A percentile compares a stretch with the other conserved stretches of the same genome.
phyloP scores from a whole-genome alignment of 176 grass and related monocot species.

The Oryza meridionalis region DNA sequence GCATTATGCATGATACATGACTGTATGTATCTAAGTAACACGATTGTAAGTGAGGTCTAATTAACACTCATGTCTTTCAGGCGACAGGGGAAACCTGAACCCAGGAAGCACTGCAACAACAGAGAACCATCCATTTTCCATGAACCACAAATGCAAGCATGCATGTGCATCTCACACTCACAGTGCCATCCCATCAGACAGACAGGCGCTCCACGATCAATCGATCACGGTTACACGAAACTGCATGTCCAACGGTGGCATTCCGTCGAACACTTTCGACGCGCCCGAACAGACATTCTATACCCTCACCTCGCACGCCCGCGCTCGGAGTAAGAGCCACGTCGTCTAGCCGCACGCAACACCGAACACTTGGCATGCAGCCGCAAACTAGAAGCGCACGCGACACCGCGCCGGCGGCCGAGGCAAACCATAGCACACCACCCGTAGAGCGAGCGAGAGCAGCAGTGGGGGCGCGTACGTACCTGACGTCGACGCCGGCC shows the following conservation, averaged over 20 bases:
- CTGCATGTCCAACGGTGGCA: background rate
- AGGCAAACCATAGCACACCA: background rate
- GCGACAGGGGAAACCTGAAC: background rate
- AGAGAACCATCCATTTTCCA: conserved; percentile 31
- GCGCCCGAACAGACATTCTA: background rate
- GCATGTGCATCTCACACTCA: background rate
- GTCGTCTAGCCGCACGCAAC: conserved; percentile 6
- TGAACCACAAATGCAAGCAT: conserved; percentile 27
- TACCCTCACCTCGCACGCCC: background rate
- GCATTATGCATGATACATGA: background rate
- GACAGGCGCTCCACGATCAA: background rate
- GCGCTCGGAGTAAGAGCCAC: background rate
- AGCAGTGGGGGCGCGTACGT: background rate
- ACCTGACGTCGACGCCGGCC: conserved; percentile 76
- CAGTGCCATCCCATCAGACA: background rate
- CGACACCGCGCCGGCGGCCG: too few relatives aligned
- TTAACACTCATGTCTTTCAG: background rate
- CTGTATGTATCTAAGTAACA: background rate
- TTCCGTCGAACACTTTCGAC: conserved; percentile 17
- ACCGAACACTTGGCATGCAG: background rate
- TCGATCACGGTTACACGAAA: background rate
- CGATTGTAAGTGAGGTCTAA: background rate
- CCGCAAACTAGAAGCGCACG: background rate
- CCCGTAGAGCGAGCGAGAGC: background rate
- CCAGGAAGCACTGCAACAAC: background rate